These are phyloP conservation scores for Mucor mucedo DNA, from an alignment of 371 early-diverging fungal genomes.

Conservation along the genomic window DNA sequence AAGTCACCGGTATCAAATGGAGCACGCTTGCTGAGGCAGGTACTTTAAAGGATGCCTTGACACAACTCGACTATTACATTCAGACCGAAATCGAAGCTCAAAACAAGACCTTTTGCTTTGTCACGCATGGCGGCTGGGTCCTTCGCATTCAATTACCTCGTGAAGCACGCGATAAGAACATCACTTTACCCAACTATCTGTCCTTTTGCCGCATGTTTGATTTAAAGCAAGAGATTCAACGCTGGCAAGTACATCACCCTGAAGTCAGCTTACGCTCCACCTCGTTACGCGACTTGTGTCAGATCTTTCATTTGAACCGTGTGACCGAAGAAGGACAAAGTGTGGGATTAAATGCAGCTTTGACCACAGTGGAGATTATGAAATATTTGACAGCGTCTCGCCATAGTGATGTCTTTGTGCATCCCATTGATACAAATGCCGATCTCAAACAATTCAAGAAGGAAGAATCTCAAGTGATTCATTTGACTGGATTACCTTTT, in stretches of 20 bases:
- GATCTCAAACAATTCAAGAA: constrained; percentile 70
- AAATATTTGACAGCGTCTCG: constrained; percentile 56
- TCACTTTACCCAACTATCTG: constrained; percentile 66
- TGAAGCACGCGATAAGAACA: constrained; percentile 71
- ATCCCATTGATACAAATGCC: constrained; percentile 69
- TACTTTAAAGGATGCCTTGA: constrained; percentile 63
- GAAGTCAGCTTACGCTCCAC: constrained; percentile 59
- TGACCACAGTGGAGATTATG: constrained; percentile 67
- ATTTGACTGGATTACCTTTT: constrained; percentile 63
- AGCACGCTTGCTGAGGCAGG: constrained; percentile 60
- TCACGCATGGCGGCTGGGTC: constrained; percentile 79
- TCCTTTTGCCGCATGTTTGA: constrained; percentile 73
- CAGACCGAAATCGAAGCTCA: constrained; percentile 59
- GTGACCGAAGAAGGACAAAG: constrained; percentile 47
- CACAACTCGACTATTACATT: constrained; percentile 63
- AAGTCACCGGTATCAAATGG: constrained; percentile 69
- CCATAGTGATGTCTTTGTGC: constrained; percentile 67
- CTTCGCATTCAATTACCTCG: constrained; percentile 75
- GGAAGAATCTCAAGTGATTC: constrained; percentile 71
- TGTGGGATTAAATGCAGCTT: constrained; percentile 64
- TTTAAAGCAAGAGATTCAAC: constrained; percentile 72
- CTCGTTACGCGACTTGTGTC: constrained; percentile 70
- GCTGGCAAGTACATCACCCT: constrained; percentile 69
- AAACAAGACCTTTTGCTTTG: constrained; percentile 71
- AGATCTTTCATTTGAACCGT: constrained; percentile 54